phyloP scores from a whole-genome alignment of 306 rosid species.

The Arachis hypogaea region DNA sequence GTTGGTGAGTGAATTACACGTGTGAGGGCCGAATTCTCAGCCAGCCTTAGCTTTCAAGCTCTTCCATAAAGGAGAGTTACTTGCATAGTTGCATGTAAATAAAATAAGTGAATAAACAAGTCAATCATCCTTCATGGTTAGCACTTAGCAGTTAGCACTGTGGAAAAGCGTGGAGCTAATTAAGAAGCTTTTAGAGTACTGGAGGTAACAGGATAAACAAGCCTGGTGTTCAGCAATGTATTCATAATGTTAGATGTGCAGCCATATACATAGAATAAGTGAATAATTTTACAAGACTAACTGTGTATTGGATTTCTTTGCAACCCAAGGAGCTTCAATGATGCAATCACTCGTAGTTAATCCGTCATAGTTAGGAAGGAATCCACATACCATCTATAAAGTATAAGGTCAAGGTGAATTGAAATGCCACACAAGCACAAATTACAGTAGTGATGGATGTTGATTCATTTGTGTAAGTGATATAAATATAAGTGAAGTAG shows the following conservation, averaged over 20 bases:
- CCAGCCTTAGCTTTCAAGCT: constrained; percentile 41
- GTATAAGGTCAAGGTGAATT: no score
- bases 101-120: constrained; percentile 49
- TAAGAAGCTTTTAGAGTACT: not conserved
- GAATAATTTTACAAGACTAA: constrained; percentile 46
- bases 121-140: constrained; percentile 69
- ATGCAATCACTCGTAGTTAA: constrained; percentile 65
- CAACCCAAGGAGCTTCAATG: constrained; percentile 68
- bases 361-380: constrained; percentile 59
- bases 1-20: constrained; percentile 54
- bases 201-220: constrained; percentile 29
- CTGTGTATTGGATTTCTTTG: constrained; percentile 61
- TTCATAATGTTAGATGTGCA: no score
- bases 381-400: constrained; percentile 55
- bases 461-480: no score
- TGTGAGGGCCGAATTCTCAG: constrained; percentile 56
- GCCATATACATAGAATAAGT: no score
- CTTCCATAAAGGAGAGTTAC: not conserved
- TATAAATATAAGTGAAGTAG: no score
- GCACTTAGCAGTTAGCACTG: constrained; percentile 44
- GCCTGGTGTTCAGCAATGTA: constrained; percentile 52
- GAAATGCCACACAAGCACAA: no score
- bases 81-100: constrained; percentile 47
- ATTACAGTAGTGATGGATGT: no score
- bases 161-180: constrained; percentile 54